A percentile compares a stretch with the other conserved stretches of the same genome.
Conservation (phyloP, 2,329 filamentous ascomycete species). For the Fusarium liriodendri region DNA sequence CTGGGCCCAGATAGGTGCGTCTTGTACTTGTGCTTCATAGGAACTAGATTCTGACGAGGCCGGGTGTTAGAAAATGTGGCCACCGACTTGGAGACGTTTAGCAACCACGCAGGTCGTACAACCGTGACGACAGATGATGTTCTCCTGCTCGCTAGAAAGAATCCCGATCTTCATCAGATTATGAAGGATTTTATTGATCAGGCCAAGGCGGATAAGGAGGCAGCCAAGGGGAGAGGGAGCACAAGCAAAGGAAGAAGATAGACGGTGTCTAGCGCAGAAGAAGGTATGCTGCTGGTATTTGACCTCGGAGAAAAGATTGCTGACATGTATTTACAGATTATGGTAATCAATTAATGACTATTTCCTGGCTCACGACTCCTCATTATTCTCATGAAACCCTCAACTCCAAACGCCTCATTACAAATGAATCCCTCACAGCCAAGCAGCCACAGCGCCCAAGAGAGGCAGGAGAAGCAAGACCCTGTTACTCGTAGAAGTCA, state of each 20-base stretch:
- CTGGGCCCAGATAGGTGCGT: conserved; percentile 83
- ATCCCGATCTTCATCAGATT: conserved; percentile 84
- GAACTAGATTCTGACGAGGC: neutral
- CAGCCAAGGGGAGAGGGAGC: conserved; percentile 35
- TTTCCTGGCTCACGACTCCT: neutral
- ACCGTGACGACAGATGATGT: conserved; percentile 90
- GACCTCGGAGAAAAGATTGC: neutral
- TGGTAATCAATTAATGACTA: neutral
- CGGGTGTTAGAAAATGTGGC: conserved; percentile 63
- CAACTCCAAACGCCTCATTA: neutral
- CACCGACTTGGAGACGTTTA: conserved; percentile 66
- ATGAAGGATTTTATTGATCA: conserved; percentile 76
- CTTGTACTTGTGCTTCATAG: neutral
- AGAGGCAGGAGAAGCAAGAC: conserved; percentile 10
- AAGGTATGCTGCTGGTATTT: neutral
- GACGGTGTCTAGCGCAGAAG: conserved; percentile 17
- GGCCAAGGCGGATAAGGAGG: conserved; percentile 58
- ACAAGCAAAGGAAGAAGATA: conserved; percentile 50
- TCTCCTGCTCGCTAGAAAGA: conserved; percentile 85
- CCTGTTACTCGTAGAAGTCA: neutral
- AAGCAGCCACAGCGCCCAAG: conserved; percentile 5
- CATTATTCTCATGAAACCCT: neutral
- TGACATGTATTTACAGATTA: neutral
- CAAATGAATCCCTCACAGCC: conserved; percentile 8
- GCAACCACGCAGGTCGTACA: conserved; percentile 81